phyloP scores from a whole-genome alignment of 805 yeast species.

The Saccharomycopsis fermentans region DNA sequence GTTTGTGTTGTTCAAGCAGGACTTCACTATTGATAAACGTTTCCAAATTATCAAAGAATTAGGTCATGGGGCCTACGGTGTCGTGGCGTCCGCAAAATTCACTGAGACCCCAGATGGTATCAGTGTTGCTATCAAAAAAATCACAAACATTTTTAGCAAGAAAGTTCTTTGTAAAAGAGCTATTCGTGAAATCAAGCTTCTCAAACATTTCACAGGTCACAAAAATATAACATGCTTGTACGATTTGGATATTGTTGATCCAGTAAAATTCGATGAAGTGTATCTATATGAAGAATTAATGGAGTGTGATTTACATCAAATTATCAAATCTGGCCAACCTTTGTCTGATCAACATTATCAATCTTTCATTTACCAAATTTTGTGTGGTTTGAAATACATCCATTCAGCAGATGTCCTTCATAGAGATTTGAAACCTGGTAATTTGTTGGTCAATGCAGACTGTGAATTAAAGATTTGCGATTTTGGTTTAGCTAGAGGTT shows the following conservation, averaged over 20 bases:
- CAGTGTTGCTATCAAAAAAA: conserved; percentile 89
- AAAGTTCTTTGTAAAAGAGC: conserved; percentile 89
- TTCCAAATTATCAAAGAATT: conserved; percentile 85
- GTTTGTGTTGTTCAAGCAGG: conserved; percentile 57
- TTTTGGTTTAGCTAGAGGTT: conserved; percentile 85
- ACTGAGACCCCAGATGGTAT: conserved; percentile 63
- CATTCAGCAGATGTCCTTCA: conserved; percentile 91
- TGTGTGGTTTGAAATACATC: conserved; percentile 79
- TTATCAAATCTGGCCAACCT: conserved; percentile 87
- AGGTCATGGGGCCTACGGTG: conserved; percentile 97
- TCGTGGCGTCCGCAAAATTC: conserved; percentile 89
- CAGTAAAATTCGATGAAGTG: conserved; percentile 77
- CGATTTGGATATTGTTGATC: conserved; percentile 82
- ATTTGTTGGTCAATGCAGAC: conserved; percentile 61
- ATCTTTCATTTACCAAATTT: conserved; percentile 78
- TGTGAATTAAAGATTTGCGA: conserved; percentile 87
- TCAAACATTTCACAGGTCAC: conserved; percentile 92
- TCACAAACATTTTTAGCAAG: conserved; percentile 87
- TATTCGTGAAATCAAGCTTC: conserved; percentile 75
- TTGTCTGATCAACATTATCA: conserved; percentile 93
- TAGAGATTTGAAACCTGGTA: conserved; percentile 88
- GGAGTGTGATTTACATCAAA: conserved; percentile 99
- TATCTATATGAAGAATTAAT: conserved; percentile 91
- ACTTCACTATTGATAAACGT: conserved; percentile 81
- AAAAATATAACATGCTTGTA: conserved; percentile 92